A percentile compares a stretch with the other conserved stretches of the same genome.
These are phyloP conservation scores for Eimeria acervulina DNA, from an alignment of 169 alveolate species.

Conservation along the genomic window DNA sequence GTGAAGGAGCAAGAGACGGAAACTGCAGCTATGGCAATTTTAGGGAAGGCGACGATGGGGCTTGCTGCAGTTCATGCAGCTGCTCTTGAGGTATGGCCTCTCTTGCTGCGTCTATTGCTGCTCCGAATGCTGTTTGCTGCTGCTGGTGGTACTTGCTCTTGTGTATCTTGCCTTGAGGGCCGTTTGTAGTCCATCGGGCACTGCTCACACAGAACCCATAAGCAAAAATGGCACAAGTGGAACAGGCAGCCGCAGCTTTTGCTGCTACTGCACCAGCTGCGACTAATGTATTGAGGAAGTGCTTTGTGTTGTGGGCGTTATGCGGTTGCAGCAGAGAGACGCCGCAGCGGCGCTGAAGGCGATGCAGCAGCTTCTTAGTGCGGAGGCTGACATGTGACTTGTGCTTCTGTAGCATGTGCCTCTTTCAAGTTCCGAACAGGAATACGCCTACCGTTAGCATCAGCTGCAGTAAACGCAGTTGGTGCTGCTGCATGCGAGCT, in stretches of 20 bases:
- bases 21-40: constrained; percentile 44
- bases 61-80: constrained; percentile 58
- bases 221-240: background rate
- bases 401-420: background rate
- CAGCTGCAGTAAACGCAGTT: background rate
- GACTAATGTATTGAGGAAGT: background rate
- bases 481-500: background rate
- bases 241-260: background rate
- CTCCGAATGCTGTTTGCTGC: background rate
- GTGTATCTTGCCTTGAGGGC: background rate
- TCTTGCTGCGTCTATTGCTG: background rate
- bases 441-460: background rate
- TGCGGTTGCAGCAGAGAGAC: constrained; percentile 51
- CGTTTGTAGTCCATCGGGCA: background rate
- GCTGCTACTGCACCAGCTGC: background rate
- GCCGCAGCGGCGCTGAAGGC: constrained; percentile 15
- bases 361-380: constrained; percentile 25
- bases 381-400: background rate
- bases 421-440: background rate
- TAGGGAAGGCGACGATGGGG: constrained; percentile 45
- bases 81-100: constrained; percentile 18
- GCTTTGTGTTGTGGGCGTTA: background rate
- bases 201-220: background rate
- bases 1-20: constrained; percentile 34
- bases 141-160: background rate